These are phyloP conservation scores for Aspergillus uvarum DNA, from an alignment of 2,329 filamentous ascomycete genomes.

Conservation along the genomic window DNA sequence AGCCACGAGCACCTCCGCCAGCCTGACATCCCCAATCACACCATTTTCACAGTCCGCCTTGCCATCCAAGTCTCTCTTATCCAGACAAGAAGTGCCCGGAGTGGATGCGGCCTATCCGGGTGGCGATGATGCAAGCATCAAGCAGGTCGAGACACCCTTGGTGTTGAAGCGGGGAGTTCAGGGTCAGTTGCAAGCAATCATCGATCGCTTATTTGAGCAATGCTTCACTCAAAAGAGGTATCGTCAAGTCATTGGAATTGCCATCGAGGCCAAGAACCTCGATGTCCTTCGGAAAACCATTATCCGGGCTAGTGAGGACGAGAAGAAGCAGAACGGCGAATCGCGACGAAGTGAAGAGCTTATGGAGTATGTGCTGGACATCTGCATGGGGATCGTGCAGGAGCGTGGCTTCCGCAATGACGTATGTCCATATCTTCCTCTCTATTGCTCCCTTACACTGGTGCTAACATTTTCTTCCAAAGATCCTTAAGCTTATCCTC, in stretches of 20 bases:
- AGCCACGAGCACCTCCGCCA: constrained; percentile 62
- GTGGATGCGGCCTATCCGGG: constrained; percentile 57
- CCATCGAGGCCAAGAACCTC: constrained; percentile 89
- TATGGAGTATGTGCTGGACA: constrained; percentile 93
- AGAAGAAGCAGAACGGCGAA: constrained; percentile 65
- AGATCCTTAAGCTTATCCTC: constrained; percentile 90
- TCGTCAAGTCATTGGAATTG: constrained; percentile 93
- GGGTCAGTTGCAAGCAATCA: constrained; percentile 75
- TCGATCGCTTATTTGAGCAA: constrained; percentile 86
- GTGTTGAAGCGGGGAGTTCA: constrained; percentile 73
- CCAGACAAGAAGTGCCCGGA: constrained; percentile 67
- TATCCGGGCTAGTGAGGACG: constrained; percentile 81
- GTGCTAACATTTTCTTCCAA: constrained; percentile 8
- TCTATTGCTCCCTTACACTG: neutral
- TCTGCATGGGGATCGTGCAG: constrained; percentile 97
- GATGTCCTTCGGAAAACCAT: constrained; percentile 85
- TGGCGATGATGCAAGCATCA: constrained; percentile 56
- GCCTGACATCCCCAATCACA: constrained; percentile 81
- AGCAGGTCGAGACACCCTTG: constrained; percentile 59
- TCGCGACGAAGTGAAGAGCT: constrained; percentile 75
- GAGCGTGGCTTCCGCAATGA: constrained; percentile 80
- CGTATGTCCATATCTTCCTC: constrained; percentile 38
- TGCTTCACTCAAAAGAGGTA: constrained; percentile 86
- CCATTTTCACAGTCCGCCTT: constrained; percentile 93
- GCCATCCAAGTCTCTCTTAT: constrained; percentile 93